phyloP scores from a whole-genome alignment of 73 alveolate genomes.

The Paramecium octaurelia region DNA sequence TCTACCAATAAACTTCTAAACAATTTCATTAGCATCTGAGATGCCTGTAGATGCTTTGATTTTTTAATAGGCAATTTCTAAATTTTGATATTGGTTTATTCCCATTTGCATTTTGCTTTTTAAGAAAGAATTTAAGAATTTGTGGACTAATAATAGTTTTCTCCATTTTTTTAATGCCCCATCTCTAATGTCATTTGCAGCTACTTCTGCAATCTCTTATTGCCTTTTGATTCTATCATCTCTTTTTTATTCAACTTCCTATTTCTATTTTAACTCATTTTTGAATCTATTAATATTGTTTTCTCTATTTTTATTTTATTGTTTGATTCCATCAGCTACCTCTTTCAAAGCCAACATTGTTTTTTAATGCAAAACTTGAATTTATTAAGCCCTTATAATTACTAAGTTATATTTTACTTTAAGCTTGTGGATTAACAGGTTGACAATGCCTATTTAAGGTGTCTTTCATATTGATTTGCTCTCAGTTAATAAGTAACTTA shows the following conservation, averaged over 20 bases:
- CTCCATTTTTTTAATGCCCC: conserved; percentile 57
- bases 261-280: conserved; percentile 8
- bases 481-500: conserved; percentile 8
- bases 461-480: conserved; percentile 28
- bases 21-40: conserved; percentile 53
- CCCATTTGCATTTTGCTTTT: conserved; percentile 59
- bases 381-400: neutral
- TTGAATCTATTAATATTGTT: conserved; percentile 36
- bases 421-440: neutral
- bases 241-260: conserved; percentile 46
- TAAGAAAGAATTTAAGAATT: conserved; percentile 42
- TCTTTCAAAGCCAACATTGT: neutral
- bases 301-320: conserved; percentile 57
- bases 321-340: neutral
- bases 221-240: conserved; percentile 59
- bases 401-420: neutral
- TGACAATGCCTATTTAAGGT: neutral
- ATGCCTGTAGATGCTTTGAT: conserved; percentile 62
- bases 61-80: conserved; percentile 53
- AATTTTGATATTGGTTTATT: neutral
- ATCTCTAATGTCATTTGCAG: conserved; percentile 61
- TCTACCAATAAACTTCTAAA: conserved; percentile 54
- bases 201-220: conserved; percentile 64
- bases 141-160: conserved; percentile 52
- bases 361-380: neutral